phyloP scores from a whole-genome alignment of 2,329 filamentous ascomycete species.

The Dryadomyces quercivorus region DNA sequence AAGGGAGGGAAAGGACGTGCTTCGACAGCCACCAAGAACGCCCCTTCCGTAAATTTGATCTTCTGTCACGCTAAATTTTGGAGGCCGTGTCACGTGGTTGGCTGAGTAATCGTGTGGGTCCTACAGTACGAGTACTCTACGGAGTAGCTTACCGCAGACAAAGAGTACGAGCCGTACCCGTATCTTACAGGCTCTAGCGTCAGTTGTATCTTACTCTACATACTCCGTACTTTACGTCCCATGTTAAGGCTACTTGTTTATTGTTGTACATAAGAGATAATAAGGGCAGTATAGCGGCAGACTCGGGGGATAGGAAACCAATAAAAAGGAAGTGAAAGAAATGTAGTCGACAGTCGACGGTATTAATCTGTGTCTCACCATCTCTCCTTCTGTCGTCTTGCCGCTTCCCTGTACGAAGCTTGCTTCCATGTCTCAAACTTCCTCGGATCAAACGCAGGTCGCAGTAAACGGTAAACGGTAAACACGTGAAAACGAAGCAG shows the following conservation, averaged over 20 bases:
- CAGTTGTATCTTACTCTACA: too few relatives aligned
- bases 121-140: not conserved
- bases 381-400: not conserved
- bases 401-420: not conserved
- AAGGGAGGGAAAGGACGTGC: constrained; percentile 2
- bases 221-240: not conserved
- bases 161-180: too few relatives aligned
- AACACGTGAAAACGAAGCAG: not conserved
- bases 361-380: not conserved
- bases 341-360: not conserved
- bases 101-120: not conserved
- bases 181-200: too few relatives aligned
- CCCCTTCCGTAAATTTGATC: constrained; percentile 1
- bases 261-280: not conserved
- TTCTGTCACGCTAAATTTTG: not conserved
- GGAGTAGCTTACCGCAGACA: too few relatives aligned
- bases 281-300: not conserved
- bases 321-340: not conserved
- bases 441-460: not conserved
- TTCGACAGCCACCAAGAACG: not conserved
- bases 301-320: not conserved
- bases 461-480: not conserved
- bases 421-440: not conserved
- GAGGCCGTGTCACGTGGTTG: not conserved
- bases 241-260: not conserved